These are phyloP conservation scores for Microdochium nivale DNA, from an alignment of 2,329 filamentous ascomycete genomes.

Conservation along the genomic window DNA sequence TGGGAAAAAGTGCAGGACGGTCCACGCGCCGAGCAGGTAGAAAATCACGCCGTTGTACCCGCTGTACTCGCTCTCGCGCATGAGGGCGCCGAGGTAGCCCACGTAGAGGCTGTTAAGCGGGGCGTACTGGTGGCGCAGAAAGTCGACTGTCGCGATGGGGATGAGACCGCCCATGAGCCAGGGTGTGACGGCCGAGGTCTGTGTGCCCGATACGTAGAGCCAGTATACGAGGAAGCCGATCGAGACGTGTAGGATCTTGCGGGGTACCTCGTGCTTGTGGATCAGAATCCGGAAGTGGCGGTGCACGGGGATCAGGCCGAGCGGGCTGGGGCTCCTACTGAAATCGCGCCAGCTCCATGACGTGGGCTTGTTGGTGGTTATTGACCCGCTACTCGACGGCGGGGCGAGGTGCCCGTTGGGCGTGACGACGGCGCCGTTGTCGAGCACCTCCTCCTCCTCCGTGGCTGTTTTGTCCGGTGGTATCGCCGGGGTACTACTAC, in stretches of 20 bases:
- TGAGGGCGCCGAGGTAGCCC: constrained; percentile 73
- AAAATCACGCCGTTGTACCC: constrained; percentile 97
- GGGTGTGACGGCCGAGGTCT: constrained; percentile 71
- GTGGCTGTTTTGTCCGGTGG: no score
- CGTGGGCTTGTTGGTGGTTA: constrained; percentile 29
- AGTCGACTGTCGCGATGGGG: constrained; percentile 75
- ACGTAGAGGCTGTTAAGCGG: constrained; percentile 85
- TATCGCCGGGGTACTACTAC: not conserved
- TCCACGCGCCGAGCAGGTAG: constrained; percentile 87
- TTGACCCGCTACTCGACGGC: constrained; percentile 26
- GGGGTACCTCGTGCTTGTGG: constrained; percentile 93
- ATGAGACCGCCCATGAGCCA: constrained; percentile 73
- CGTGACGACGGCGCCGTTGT: constrained; percentile 12
- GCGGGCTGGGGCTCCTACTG: constrained; percentile 77
- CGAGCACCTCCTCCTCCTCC: constrained; percentile 9
- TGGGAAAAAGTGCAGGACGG: constrained; percentile 76
- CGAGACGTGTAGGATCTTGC: constrained; percentile 87
- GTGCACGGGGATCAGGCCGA: constrained; percentile 93
- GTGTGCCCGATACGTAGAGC: constrained; percentile 73
- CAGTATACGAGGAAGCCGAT: constrained; percentile 91
- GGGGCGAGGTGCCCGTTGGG: constrained; percentile 66
- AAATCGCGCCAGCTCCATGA: constrained; percentile 80
- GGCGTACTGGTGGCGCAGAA: constrained; percentile 73
- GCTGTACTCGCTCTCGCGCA: constrained; percentile 92
- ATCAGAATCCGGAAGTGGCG: constrained; percentile 84